Evolutionary conservation across 2,329 filamentous ascomycete genomes (phyloP).

Genomic region (Beauveria caledonica): DNA sequence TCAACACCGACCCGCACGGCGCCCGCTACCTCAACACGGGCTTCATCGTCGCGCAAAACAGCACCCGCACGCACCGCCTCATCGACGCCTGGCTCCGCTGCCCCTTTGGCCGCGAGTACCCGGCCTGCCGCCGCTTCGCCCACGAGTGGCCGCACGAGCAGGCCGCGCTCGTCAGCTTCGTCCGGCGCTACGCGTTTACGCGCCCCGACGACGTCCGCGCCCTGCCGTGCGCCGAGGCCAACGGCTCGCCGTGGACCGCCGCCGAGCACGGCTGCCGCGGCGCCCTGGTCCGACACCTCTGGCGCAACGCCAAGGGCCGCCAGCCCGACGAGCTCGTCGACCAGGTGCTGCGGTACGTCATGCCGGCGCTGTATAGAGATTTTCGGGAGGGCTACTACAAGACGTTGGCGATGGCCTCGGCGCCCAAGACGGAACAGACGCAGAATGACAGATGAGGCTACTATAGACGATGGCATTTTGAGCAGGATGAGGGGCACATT

Average conservation of each 20-base stretch:
- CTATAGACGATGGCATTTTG: not conserved
- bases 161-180: slow-evolving; percentile 3
- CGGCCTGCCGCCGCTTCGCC: not conserved
- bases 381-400: not conserved
- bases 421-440: not conserved
- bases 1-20: slow-evolving; percentile 30
- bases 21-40: slow-evolving; percentile 32
- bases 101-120: not conserved
- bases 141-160: slow-evolving; percentile 5
- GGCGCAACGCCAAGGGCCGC: not conserved
- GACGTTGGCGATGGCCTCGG: not conserved
- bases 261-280: not conserved
- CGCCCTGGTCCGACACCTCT: not conserved
- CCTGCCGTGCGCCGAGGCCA: slow-evolving; percentile 3
- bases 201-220: not conserved
- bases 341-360: not conserved
- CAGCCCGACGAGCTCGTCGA: slow-evolving; percentile 1
- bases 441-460: not conserved
- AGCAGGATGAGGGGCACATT: too few species aligned
- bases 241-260: not conserved
- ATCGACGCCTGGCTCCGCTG: slow-evolving; percentile 10
- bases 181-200: not conserved
- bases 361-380: not conserved
- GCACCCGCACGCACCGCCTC: slow-evolving; percentile 13
- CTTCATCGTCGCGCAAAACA: slow-evolving; percentile 32